Conservation (phyloP, 306 rosid genomes). For the Pyrus bretschneideri region DNA sequence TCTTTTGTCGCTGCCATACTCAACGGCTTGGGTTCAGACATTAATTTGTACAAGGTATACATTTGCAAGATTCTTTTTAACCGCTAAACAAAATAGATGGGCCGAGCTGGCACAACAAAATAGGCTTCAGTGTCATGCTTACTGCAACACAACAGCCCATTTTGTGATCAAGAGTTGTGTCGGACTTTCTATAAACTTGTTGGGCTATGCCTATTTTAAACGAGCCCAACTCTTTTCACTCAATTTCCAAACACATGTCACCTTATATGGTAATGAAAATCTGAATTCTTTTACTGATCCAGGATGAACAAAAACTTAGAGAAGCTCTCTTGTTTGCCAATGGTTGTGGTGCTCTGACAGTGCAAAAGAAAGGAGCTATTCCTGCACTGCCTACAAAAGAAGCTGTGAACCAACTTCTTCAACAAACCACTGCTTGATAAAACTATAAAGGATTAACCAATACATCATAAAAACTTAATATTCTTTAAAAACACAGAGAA, state of each 20-base stretch:
- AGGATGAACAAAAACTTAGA: conserved; percentile 50
- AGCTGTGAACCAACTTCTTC: conserved; percentile 39
- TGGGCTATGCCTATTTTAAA: background rate
- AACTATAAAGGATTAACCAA: background rate
- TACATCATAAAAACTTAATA: background rate
- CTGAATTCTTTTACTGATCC: background rate
- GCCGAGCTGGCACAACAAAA: background rate
- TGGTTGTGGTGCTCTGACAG: conserved; percentile 75
- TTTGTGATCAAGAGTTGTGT: background rate
- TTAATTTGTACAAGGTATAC: conserved; percentile 42
- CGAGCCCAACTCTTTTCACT: background rate
- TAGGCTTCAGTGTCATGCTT: background rate
- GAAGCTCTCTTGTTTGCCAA: conserved; percentile 67
- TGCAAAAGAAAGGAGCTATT: conserved; percentile 65
- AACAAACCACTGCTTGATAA: conserved; percentile 22
- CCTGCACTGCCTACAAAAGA: conserved; percentile 76
- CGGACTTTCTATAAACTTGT: background rate
- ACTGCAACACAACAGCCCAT: background rate
- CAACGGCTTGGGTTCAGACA: conserved; percentile 51
- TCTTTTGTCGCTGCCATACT: conserved; percentile 75
- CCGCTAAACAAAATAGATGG: background rate
- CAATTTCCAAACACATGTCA: background rate
- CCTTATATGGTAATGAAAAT: background rate
- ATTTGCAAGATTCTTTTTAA: background rate
- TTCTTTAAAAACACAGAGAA: background rate